Evolutionary conservation across 2,329 filamentous ascomycete species (phyloP).

Genomic region (Helotiales sp.): DNA sequence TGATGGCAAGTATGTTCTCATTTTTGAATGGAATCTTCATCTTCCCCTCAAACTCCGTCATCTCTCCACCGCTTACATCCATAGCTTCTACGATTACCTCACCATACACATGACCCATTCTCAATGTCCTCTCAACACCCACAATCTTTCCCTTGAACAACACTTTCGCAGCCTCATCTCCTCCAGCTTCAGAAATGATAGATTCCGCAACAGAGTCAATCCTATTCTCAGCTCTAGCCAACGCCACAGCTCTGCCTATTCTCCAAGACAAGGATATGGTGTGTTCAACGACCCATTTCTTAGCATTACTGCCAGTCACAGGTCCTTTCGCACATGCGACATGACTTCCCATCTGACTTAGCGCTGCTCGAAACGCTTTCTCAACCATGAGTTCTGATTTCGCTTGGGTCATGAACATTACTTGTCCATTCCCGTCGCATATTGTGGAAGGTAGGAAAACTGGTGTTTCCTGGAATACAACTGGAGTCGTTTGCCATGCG

Average conservation of each 20-base stretch:
- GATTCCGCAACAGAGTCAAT: constrained; percentile 55
- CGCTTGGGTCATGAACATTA: constrained; percentile 48
- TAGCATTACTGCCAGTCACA: constrained; percentile 49
- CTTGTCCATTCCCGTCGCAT: constrained; percentile 53
- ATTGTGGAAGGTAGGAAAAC: constrained; percentile 49
- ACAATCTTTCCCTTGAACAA: constrained; percentile 66
- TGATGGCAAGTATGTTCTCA: constrained; percentile 63
- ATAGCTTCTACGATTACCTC: constrained; percentile 52
- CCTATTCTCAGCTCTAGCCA: constrained; percentile 48
- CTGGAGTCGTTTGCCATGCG: constrained; percentile 55
- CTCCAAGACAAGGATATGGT: constrained; percentile 45
- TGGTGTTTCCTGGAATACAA: constrained; percentile 48
- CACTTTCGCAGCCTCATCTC: constrained; percentile 50
- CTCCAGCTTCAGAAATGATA: constrained; percentile 59
- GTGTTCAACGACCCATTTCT: constrained; percentile 50
- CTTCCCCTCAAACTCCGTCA: constrained; percentile 35
- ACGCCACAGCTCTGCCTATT: constrained; percentile 58
- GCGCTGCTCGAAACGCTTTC: constrained; percentile 49
- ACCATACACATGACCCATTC: constrained; percentile 58
- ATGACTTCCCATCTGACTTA: constrained; percentile 56
- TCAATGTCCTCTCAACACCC: constrained; percentile 54
- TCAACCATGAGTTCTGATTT: constrained; percentile 49
- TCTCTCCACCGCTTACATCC: constrained; percentile 35
- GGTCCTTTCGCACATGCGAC: constrained; percentile 50
- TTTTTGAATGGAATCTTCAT: constrained; percentile 72